Base-by-base conservation (phyloP, 495 filamentous ascomycete genomes). In the Penicillium atrosanguineum region DNA sequence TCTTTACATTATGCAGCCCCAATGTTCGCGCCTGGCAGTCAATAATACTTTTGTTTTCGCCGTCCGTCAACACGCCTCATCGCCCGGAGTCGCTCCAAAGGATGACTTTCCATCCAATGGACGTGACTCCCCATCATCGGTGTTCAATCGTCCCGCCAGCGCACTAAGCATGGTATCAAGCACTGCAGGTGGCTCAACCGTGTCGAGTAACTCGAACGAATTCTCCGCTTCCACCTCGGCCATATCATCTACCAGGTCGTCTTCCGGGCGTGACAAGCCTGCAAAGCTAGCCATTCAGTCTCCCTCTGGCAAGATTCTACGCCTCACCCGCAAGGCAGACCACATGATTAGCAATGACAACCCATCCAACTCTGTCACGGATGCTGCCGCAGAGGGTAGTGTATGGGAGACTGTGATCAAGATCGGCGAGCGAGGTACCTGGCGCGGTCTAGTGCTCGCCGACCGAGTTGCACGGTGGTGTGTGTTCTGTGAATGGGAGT, bases 341-440 rank as follows among this genome's bases (percentile, higher is more conserved):
- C 81, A 82, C 41, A 81, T 76, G 59, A 75, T 80, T 39, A 67
- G 76, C 46, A 68, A 72, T 11, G 76, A 75, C 15, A 69, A 69
- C 26, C 72, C 75, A 39, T 67, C 66, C 20, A 69, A 73, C 39
- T 70, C 71, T 31, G 61, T 67, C 43, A 74, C 62, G 7, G 84
- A 82, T 44, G 85, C 83, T 14, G 72, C 68, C 0, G 85, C 84
- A 6, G 89, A 92, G 48, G 89, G 90, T 14, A 89, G 87, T 42
- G 81, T 87, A 0, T 98, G 95, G 95, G 94, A 98, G 73, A 98
- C 93, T 7, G 94, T 97, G 41, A 96, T 98, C 69, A 98, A 98
- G 76, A 91, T 93, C 69, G 90, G 89, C 0, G 94, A 98, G 65
- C 79, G 85, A 25, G 94, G 94, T 0, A 80, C 86, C 23, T 98